Evolutionary conservation across 78 protist genomes (phyloP), one percentile per base, ranked within the genome.

Genomic region (Dictyostelium brefeldianum): DNA sequence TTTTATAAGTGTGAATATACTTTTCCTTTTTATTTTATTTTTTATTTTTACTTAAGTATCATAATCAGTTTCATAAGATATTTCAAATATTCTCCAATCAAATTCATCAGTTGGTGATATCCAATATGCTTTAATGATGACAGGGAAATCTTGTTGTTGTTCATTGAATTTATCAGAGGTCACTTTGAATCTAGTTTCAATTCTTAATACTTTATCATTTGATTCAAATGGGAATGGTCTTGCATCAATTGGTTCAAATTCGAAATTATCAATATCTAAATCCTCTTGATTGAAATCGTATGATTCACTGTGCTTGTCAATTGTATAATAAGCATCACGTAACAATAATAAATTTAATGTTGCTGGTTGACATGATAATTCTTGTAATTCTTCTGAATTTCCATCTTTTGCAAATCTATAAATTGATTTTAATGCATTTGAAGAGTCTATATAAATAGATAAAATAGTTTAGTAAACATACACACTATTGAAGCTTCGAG

Each of bases 51-150:
- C 14, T 54, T 56, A 53, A 22, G 25, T 25, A 9, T 59, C 69
- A 59, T 7, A 59, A 8, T 11, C 17, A 22, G 69, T 59, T 8
- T 9, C 10, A 59, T 59, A 59, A n/a, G 31, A 20, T 15, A 59
- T 59, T 6, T 59, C 73, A 65, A 8, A 29, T 65, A 65, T 65
- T 65, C 15, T 65, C 73, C 73, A 65, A 65, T 65, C 73, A 14
- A 65, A 29, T 25, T 5, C 11, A 14, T 65, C 47, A 29, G 15
- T 18, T 4, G 73, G 47, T 65, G 73, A 29, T 11, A 29, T 25
- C 73, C 73, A 65, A 29, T 29, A 4, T 4, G 47, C 73, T 65
- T 29, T 65, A 29, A 65, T 29, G 1, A 41, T 29, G 0, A 65
- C 73, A 29, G 73, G 73, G n/a, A 5, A 29, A 29, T 14, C 1